Evolutionary conservation across 2,329 filamentous ascomycete species (phyloP), one percentile per base, ranked within the genome.

Genomic region (Microcera coccophila): DNA sequence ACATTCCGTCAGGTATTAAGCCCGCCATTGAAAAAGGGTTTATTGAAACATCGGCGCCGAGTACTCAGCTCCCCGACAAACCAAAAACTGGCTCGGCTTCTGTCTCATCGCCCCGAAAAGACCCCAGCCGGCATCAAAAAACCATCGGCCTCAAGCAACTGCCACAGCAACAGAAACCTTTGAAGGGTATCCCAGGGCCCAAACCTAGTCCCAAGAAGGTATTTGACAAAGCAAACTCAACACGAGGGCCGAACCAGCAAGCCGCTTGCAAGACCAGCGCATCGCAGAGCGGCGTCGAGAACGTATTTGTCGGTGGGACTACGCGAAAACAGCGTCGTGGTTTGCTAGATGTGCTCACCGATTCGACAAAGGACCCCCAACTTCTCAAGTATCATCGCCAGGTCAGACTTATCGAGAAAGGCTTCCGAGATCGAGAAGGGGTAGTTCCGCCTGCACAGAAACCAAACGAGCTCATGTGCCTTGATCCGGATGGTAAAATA

Each of bases 291-390:
- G 66, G 78, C 1, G 78, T 78, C 36, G 48, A 12, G 21, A 79
- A 78, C 44, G 66, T 78, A 1, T 78, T 78, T 36, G 48, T 58
- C 5, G 63, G 63, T 9, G 74, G 75, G 2, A 73, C 63, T 43
- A 58, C 51, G 19, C 60, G 53, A 21, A 73, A 67, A 47, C 52
- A 55, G 16, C 62, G 69, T 12, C 33, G 42, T 2, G 65, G 50
- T 11, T 56, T 78, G 3, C 54, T 51, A 12, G 65, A 72, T 3
- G 61, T 42, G 8, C 69, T 72, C 44, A 55, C 55, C 12, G 70
- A 79, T 54, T 52, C 68, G 8, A 63, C 52, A 2, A 74, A 65
- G 46, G 48, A 58, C 1, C 65, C 68, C 1, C 73, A 67, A 35
- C 45, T 68, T 9, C 73, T 78, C 32, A 57, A 41, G 15, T n/a